Base-by-base conservation (phyloP, 768 basidiomycete genomes). In the Paxillus rubicundulus region DNA sequence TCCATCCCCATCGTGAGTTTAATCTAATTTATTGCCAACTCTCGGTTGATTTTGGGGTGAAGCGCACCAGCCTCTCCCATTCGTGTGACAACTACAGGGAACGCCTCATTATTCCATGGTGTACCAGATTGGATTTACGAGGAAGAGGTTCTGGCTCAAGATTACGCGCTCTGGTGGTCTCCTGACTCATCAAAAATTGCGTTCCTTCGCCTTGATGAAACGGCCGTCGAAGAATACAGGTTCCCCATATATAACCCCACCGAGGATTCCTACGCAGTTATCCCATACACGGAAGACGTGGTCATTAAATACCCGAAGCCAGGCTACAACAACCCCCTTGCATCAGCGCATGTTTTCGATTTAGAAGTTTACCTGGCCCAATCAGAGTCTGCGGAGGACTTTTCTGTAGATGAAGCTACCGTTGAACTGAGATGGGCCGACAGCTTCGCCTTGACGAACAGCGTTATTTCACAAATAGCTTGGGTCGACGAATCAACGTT, bases 51-150 rank as follows among this genome's bases (percentile, higher is more conserved):
- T 44, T 42, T 38, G 9, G 47, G 28, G n/a, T 46, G 27, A 27
- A 77, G 74, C 18, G 60, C 70, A 8, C 67, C 71, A 3, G 64
- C 75, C 2, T 58, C 73, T 13, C 74, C 85, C 9, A 86, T 95
- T 45, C 85, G 87, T 9, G 77, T 98, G 9, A 99, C 96, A 2
- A 73, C 76, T 1, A 82, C 85, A 13, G 97, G 97, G 0, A 89
- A 87, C 47, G 78, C 82, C 0, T 87, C 88, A 0, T 76, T 95
- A 14, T 97, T 98, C 76, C 85, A 98, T 62, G 97, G 97, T 7
- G 89, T 97, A 2, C 91, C 93, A 0, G 93, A 97, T 66, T 98
- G 97, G 96, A 96, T 98, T 5, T 95, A 95, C 68, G 93, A 96
- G 67, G 92, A 96, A 65, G 93, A 97, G 66, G 83, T 98, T 20